Percentiles rank a stretch among this genome's conserved stretches.
phyloP scores from a whole-genome alignment of 352 stramenopile species.

The Globisporangium solare region DNA sequence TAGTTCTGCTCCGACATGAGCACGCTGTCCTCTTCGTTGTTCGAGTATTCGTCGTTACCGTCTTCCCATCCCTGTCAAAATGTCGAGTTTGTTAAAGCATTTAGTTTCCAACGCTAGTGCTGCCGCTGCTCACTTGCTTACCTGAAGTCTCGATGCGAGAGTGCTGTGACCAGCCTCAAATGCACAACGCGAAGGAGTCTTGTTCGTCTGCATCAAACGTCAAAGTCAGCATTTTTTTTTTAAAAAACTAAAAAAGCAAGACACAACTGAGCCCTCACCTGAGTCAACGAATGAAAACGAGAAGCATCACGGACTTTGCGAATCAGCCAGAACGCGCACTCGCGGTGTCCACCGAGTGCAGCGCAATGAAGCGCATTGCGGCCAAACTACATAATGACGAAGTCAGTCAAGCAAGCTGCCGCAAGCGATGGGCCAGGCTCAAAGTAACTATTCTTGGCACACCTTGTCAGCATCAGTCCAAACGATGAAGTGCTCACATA shows the following conservation, averaged over 20 bases:
- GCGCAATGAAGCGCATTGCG: constrained; percentile 80
- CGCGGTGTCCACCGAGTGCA: constrained; percentile 73
- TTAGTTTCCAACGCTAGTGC: too few relatives aligned
- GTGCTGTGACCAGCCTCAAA: constrained; percentile 83
- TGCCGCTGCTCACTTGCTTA: constrained; percentile 4
- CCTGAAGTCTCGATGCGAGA: constrained; percentile 68
- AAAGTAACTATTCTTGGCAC: neutral
- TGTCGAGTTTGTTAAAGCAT: neutral
- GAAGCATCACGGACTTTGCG: constrained; percentile 60
- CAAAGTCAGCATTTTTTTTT: neutral
- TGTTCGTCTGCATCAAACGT: constrained; percentile 58
- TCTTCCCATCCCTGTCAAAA: constrained; percentile 66
- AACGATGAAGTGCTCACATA: constrained; percentile 68
- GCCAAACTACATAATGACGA: constrained; percentile 46
- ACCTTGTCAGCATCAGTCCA: constrained; percentile 85
- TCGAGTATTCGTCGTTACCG: constrained; percentile 86
- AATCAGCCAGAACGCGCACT: constrained; percentile 82
- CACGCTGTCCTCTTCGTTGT: constrained; percentile 45
- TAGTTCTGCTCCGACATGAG: constrained; percentile 14
- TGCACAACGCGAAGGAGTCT: constrained; percentile 81
- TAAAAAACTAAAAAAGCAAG: neutral
- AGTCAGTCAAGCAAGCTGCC: neutral
- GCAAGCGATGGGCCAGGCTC: neutral
- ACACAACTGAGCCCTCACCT: constrained; percentile 27
- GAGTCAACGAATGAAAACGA: constrained; percentile 65